A percentile compares a stretch with the other conserved stretches of the same genome.
These are phyloP conservation scores for bread wheat (Triticum aestivum) DNA, from an alignment of 176 grass and related monocot genomes.

Conservation along the genomic window DNA sequence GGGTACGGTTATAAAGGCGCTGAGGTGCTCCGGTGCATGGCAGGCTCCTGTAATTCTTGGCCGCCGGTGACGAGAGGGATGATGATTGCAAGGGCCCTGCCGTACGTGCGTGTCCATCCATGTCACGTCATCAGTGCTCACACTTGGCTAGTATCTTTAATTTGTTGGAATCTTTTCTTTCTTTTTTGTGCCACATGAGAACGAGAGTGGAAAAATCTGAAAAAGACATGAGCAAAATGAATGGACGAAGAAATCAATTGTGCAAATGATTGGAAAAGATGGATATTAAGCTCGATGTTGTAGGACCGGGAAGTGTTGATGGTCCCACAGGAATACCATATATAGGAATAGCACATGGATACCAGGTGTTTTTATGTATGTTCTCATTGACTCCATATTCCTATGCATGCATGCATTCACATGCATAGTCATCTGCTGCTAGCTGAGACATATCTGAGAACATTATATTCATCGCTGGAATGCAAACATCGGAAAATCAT, in stretches of 20 bases:
- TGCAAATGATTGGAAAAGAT: background rate
- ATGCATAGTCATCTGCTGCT: too few species aligned
- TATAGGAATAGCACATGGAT: background rate
- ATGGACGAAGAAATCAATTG: too few species aligned
- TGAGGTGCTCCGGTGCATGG: background rate
- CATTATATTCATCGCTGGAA: background rate
- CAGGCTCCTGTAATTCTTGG: background rate
- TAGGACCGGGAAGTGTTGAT: background rate
- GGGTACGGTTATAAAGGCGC: background rate
- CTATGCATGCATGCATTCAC: background rate
- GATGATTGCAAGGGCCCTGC: background rate
- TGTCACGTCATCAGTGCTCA: background rate
- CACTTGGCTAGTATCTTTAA: background rate
- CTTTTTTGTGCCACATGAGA: background rate
- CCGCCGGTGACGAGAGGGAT: constrained; percentile 17
- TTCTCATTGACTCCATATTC: background rate
- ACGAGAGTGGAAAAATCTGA: background rate
- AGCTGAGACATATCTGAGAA: background rate
- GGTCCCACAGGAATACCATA: background rate
- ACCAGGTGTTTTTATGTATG: background rate
- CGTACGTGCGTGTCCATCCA: background rate
- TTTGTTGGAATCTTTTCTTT: background rate
- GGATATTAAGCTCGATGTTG: background rate
- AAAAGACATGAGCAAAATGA: background rate
- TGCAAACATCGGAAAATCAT: background rate